These are phyloP conservation scores for Hevea brasiliensis DNA, from an alignment of 345 rosid species.

Conservation along the genomic window DNA sequence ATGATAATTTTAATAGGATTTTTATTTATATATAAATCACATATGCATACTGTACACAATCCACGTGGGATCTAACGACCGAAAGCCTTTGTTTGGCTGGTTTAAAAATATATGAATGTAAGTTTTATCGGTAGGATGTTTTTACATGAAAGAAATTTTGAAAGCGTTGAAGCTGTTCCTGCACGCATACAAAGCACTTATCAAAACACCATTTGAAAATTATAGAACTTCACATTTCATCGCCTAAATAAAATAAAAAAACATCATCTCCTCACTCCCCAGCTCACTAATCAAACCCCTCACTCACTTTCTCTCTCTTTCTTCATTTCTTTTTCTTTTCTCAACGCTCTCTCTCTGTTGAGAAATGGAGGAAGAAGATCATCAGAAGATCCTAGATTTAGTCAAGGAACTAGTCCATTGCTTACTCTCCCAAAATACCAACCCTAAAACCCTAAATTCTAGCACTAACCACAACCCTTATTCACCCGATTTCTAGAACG, in stretches of 20 bases:
- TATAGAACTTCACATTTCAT: slow-evolving; percentile 11
- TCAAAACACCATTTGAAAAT: slow-evolving; percentile 7
- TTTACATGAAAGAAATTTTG: too few species aligned
- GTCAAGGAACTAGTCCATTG: slow-evolving; percentile 81
- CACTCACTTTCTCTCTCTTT: neutral
- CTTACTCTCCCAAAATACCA: slow-evolving; percentile 55
- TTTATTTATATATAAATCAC: too few species aligned
- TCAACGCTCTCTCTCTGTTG: neutral
- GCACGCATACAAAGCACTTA: neutral
- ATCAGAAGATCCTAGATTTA: slow-evolving; percentile 71
- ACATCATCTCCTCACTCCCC: neutral
- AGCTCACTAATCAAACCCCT: neutral
- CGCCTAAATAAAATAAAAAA: slow-evolving; percentile 18
- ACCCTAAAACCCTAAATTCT: slow-evolving; percentile 37
- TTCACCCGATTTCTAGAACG: slow-evolving; percentile 49
- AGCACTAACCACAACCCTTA: slow-evolving; percentile 36
- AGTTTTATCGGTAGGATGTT: too few species aligned
- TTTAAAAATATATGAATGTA: too few species aligned
- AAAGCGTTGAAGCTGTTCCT: neutral
- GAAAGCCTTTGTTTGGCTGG: too few species aligned
- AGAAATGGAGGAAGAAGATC: slow-evolving; percentile 87
- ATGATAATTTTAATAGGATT: too few species aligned
- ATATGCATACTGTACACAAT: too few species aligned
- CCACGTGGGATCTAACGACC: too few species aligned
- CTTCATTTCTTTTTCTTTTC: neutral